phyloP scores from a whole-genome alignment of 192 early-diverging fungal species.

The Coemansia sp. region DNA sequence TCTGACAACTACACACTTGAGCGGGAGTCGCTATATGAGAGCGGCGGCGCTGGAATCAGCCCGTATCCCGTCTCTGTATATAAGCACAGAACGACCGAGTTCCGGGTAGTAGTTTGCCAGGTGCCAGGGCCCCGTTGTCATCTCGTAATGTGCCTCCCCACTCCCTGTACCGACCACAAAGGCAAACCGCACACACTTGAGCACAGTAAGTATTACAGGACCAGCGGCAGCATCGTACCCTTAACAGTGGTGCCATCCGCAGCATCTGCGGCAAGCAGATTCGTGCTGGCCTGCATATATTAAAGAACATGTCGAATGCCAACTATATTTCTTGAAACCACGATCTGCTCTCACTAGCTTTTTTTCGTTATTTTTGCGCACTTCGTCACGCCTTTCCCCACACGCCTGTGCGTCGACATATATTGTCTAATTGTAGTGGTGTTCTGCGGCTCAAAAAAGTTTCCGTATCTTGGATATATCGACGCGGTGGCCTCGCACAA shows the following conservation, averaged over 20 bases:
- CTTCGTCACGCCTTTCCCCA: background rate
- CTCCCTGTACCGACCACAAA: conserved; percentile 63
- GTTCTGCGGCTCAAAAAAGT: conserved; percentile 76
- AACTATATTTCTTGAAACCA: conserved; percentile 9
- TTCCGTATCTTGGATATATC: conserved; percentile 70
- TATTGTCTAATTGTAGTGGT: conserved; percentile 58
- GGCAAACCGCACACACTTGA: conserved; percentile 85
- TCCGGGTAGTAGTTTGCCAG: conserved; percentile 66
- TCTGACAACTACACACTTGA: conserved; percentile 38
- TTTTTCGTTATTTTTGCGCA: background rate
- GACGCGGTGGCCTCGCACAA: conserved; percentile 72
- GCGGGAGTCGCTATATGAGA: conserved; percentile 33
- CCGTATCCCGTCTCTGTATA: conserved; percentile 54
- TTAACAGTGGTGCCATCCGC: background rate
- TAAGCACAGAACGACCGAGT: conserved; percentile 52
- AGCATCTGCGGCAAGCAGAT: background rate
- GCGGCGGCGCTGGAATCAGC: conserved; percentile 18
- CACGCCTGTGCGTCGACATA: background rate
- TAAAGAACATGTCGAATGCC: conserved; percentile 11
- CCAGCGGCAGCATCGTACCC: background rate
- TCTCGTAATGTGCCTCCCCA: conserved; percentile 70
- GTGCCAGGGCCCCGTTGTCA: conserved; percentile 69
- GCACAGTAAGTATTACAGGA: conserved; percentile 47
- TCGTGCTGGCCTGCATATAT: conserved; percentile 12
- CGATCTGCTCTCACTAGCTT: conserved; percentile 1